Base-by-base conservation (phyloP, 345 rosid genomes). In the Erodium maritimum region DNA sequence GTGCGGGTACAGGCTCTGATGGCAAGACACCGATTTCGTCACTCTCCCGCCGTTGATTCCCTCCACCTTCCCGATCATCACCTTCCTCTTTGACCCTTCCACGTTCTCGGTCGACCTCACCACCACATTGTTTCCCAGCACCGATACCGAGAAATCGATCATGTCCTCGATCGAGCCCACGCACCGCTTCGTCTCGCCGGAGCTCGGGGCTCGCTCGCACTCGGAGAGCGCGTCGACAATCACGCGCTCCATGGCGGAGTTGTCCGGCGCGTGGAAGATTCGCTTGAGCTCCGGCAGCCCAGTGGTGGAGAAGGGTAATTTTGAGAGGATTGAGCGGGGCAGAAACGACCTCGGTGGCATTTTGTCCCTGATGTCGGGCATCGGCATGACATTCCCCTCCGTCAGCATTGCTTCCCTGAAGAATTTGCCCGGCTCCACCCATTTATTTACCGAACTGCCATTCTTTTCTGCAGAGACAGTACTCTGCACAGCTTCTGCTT, bases 401-500 rank as follows among this genome's bases (percentile, higher is more conserved):
- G 55, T 67, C 56, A 71, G 19, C 68, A 55, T 60, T n/a, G 68
- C 52, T 60, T 71, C 71, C 55, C 75, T 66, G 52, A 71, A 71
- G 56, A 67, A 71, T 60, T 57, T 71, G 0, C 75, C 71, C 19
- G 71, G 68, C 64, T 71, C 75, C 22, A 71, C 68, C 65, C 67
- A 67, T 45, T 52, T 59, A 56, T 52, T 63, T 52, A 45, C 68
- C 24, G 29, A 54, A 52, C 13, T 55, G 37, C 70, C 75, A 37
- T 22, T 52, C 0, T 19, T 56, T n/a, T 19, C 60, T 13, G 46
- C 54, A n/a, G n/a, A n/a, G n/a, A n/a, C n/a, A n/a, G n/a, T n/a
- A n/a, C n/a, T n/a, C n/a, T n/a, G n/a, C 64, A 17, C 21, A 13
- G 58, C 2, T 19, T 17, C 17, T 2, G 57, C 18, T 22, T 18